phyloP scores from a whole-genome alignment of 805 yeast species.

The Saccharomyces paradoxus region DNA sequence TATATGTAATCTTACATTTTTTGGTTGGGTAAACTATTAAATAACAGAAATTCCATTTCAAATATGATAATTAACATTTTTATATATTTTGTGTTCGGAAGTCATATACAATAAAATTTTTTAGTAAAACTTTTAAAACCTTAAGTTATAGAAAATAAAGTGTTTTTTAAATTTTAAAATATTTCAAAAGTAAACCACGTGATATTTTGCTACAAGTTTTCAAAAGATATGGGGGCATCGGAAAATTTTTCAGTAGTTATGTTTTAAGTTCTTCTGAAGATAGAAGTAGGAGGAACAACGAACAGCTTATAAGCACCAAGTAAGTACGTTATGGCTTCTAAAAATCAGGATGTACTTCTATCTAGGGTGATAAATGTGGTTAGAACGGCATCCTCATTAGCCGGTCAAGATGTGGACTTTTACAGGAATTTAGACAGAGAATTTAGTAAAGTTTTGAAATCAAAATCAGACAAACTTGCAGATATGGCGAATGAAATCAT shows the following conservation, averaged over 20 bases:
- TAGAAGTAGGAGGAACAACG: background rate
- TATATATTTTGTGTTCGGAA: no score
- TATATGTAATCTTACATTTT: no score
- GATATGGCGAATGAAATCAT: slow-evolving; percentile 41
- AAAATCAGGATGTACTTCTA: slow-evolving; percentile 3
- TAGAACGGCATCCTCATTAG: slow-evolving; percentile 59
- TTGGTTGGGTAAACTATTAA: no score
- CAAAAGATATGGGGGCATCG: background rate
- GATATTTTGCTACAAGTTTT: no score
- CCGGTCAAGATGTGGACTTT: slow-evolving; percentile 76
- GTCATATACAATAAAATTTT: background rate
- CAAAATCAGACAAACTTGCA: slow-evolving; percentile 37
- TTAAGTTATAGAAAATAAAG: no score
- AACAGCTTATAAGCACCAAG: background rate
- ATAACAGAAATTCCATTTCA: no score
- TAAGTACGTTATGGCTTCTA: background rate
- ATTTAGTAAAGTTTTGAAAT: slow-evolving; percentile 35
- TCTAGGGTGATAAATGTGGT: slow-evolving; percentile 35
- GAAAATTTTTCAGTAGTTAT: background rate
- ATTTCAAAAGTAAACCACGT: no score
- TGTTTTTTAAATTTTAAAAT: no score
- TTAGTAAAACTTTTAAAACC: no score
- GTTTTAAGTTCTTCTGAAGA: background rate
- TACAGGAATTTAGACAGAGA: slow-evolving; percentile 51
- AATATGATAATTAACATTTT: no score